Conservation (phyloP, 208 protist species). For the Trypanosoma avium region DNA sequence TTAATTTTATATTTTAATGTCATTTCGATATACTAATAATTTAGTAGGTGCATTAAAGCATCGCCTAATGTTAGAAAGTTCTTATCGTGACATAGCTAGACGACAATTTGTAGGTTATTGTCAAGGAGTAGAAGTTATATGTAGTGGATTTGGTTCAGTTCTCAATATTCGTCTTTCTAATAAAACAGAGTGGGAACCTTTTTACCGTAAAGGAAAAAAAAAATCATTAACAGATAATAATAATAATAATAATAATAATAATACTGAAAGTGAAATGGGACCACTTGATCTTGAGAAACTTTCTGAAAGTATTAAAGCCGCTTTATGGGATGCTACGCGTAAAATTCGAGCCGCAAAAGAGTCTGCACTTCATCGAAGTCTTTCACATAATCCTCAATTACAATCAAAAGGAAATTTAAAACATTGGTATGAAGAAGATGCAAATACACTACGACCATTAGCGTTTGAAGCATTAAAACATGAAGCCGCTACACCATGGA, state of each 20-base stretch:
- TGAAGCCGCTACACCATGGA: constrained; percentile 69
- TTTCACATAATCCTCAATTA: constrained; percentile 56
- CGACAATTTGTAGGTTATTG: constrained; percentile 67
- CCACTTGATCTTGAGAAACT: constrained; percentile 57
- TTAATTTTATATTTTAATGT: constrained; percentile 40
- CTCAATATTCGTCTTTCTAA: constrained; percentile 54
- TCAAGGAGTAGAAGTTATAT: constrained; percentile 75
- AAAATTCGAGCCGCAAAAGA: constrained; percentile 70
- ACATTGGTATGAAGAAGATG: constrained; percentile 85
- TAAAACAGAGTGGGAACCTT: constrained; percentile 50
- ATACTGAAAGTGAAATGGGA: neutral
- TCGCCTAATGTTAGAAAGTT: constrained; percentile 68
- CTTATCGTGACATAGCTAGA: constrained; percentile 57
- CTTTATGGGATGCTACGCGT: constrained; percentile 65
- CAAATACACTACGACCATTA: constrained; percentile 55
- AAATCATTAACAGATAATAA: neutral
- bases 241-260: neutral
- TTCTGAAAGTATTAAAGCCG: constrained; percentile 61
- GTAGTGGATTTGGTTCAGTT: constrained; percentile 72
- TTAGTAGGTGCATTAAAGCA: constrained; percentile 79
- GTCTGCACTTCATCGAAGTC: constrained; percentile 54
- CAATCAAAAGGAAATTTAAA: constrained; percentile 36
- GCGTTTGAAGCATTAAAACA: constrained; percentile 55
- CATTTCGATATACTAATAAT: constrained; percentile 89
- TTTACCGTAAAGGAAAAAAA: constrained; percentile 40